phyloP scores from a whole-genome alignment of 495 filamentous ascomycete genomes.

The Diplogelasinospora grovesii region DNA sequence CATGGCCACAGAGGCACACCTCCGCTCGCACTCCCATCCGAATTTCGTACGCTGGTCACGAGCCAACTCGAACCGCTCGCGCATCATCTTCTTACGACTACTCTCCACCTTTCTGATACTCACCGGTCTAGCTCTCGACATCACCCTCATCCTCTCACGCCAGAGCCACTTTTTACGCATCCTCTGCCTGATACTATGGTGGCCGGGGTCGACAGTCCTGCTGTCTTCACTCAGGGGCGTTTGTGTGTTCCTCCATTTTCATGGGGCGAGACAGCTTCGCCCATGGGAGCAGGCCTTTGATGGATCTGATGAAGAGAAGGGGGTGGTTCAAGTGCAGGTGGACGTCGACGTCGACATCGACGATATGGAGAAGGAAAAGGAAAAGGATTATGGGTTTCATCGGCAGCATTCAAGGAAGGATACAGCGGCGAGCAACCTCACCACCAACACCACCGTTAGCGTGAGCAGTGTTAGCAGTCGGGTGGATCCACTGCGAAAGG shows the following conservation, averaged over 20 bases:
- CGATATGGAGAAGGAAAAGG: constrained; percentile 11
- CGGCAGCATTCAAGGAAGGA: constrained; percentile 5
- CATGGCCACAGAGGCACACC: constrained; percentile 48
- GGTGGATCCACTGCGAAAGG: constrained; percentile 30
- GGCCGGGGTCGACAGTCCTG: constrained; percentile 54
- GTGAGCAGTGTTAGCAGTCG: background rate
- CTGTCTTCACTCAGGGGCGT: constrained; percentile 55
- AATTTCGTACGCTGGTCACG: constrained; percentile 52
- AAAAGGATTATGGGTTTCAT: too few relatives aligned
- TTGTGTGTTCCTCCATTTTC: constrained; percentile 55
- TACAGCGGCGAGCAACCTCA: constrained; percentile 1
- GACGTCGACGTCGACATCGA: constrained; percentile 29
- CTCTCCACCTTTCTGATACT: constrained; percentile 46
- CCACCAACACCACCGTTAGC: background rate
- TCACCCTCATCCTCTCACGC: constrained; percentile 51
- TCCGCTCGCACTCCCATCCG: constrained; percentile 21
- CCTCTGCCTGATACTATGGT: constrained; percentile 48
- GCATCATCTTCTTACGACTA: constrained; percentile 50
- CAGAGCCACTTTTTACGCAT: constrained; percentile 48
- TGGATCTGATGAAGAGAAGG: background rate
- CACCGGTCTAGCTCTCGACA: constrained; percentile 43
- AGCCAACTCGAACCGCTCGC: constrained; percentile 55
- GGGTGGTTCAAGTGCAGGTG: too few relatives aligned
- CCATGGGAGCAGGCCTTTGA: constrained; percentile 63
- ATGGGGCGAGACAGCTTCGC: constrained; percentile 53